A percentile compares a stretch with the other conserved stretches of the same genome.
Evolutionary conservation across 495 filamentous ascomycete species (phyloP).

Genomic region (Bryoglossum gracile): DNA sequence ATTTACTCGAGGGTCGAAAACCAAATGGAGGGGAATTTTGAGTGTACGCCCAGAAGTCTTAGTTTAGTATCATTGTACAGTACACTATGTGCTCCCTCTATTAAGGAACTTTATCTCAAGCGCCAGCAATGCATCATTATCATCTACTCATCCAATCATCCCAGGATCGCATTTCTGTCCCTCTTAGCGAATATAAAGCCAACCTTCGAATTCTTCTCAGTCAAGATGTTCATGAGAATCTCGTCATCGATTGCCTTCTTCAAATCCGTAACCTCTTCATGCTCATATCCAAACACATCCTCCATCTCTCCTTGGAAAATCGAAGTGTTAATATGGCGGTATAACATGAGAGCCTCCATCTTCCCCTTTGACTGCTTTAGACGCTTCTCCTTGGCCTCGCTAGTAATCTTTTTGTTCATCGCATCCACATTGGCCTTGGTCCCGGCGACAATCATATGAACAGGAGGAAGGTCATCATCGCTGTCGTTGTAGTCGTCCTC

Average conservation of each 20-base stretch:
- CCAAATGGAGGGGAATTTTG: no score
- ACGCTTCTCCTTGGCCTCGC: constrained; percentile 24
- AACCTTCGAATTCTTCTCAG: constrained; percentile 52
- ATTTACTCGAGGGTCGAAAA: no score
- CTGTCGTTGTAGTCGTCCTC: constrained; percentile 26
- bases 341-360: constrained; percentile 58
- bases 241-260: constrained; percentile 51
- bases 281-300: constrained; percentile 25
- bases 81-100: constrained; percentile 1
- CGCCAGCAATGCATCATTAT: constrained; percentile 7
- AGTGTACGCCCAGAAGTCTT: no score
- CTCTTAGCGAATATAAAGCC: constrained; percentile 63
- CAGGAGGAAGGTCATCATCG: constrained; percentile 34
- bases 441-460: constrained; percentile 40
- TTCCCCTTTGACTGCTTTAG: constrained; percentile 32
- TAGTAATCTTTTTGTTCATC: constrained; percentile 45
- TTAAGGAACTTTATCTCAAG: neutral
- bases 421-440: constrained; percentile 56
- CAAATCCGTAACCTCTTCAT: constrained; percentile 34
- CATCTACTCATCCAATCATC: no score
- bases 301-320: constrained; percentile 24
- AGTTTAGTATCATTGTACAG: no score
- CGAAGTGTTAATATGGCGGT: constrained; percentile 57
- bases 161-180: constrained; percentile 5
- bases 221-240: constrained; percentile 51